A percentile compares a stretch with the other conserved stretches of the same genome.
Conservation (phyloP, 768 basidiomycete genomes). For the Scleroderma citrinum region DNA sequence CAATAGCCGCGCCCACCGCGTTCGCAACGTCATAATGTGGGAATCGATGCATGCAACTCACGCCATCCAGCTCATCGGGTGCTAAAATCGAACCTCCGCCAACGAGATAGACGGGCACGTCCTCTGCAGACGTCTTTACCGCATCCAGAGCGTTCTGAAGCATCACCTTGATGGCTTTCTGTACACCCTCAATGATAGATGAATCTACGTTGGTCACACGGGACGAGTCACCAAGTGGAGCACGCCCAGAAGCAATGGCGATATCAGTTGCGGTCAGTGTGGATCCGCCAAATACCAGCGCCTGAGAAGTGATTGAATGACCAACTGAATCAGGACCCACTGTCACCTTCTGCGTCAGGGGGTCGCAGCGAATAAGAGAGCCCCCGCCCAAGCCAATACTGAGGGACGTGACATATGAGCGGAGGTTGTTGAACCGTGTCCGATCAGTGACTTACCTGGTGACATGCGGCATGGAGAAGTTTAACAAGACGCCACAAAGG, state of each 20-base stretch:
- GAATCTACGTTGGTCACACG: constrained; percentile 17
- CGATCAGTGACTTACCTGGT: constrained; percentile 23
- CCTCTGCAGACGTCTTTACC: constrained; percentile 60
- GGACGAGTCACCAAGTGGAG: constrained; percentile 25
- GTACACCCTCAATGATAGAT: constrained; percentile 29
- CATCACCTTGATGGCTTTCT: constrained; percentile 35
- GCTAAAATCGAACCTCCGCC: constrained; percentile 62
- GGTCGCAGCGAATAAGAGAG: constrained; percentile 39
- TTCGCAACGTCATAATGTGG: constrained; percentile 54
- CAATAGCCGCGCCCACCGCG: constrained; percentile 52
- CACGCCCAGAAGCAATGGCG: constrained; percentile 36
- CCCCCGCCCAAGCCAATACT: constrained; percentile 64
- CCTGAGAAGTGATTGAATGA: constrained; percentile 43
- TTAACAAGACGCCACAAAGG: constrained; percentile 54
- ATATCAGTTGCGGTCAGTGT: constrained; percentile 59
- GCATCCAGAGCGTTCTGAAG: constrained; percentile 47
- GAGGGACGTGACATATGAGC: constrained; percentile 3
- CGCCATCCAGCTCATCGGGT: constrained; percentile 45
- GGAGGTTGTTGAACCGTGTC: neutral
- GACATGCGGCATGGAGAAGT: constrained; percentile 58
- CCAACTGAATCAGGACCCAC: constrained; percentile 67
- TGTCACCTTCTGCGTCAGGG: constrained; percentile 33
- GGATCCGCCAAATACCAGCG: constrained; percentile 49
- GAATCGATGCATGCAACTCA: constrained; percentile 44
- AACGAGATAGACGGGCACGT: constrained; percentile 54